These are phyloP conservation scores for Pseudogymnoascus sp. DNA, from an alignment of 2,329 filamentous ascomycete genomes.

Conservation along the genomic window DNA sequence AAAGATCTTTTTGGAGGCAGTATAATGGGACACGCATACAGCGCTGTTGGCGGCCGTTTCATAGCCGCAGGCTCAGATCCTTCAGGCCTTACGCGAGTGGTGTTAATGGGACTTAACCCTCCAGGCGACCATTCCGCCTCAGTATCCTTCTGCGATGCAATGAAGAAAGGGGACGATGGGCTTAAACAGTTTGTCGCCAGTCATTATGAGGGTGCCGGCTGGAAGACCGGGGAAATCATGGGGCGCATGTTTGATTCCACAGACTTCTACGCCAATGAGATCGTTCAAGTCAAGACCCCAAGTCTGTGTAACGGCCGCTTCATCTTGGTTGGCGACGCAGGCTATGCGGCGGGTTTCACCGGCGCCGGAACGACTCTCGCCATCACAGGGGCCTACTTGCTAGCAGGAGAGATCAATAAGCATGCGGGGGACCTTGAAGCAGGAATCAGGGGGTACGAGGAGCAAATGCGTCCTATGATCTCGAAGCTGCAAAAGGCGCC, in stretches of 20 bases:
- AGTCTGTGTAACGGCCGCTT: slow-evolving; percentile 24
- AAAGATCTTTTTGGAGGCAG: slow-evolving; percentile 32
- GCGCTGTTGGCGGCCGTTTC: slow-evolving; percentile 31
- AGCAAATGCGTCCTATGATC: slow-evolving; percentile 28
- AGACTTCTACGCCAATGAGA: slow-evolving; percentile 33
- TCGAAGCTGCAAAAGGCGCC: slow-evolving; percentile 22
- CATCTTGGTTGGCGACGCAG: slow-evolving; percentile 26
- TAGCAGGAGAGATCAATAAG: slow-evolving; percentile 36
- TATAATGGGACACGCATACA: slow-evolving; percentile 31
- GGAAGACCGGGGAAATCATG: slow-evolving; percentile 33
- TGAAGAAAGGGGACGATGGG: slow-evolving; percentile 28
- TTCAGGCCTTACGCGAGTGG: slow-evolving; percentile 26
- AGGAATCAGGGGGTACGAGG: slow-evolving; percentile 30
- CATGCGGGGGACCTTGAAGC: slow-evolving; percentile 25
- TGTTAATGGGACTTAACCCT: slow-evolving; percentile 31
- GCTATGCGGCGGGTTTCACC: slow-evolving; percentile 33
- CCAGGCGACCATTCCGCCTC: slow-evolving; percentile 23
- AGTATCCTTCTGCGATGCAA: slow-evolving; percentile 32
- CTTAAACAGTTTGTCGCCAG: slow-evolving; percentile 26
- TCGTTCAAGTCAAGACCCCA: slow-evolving; percentile 33
- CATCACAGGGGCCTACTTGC: slow-evolving; percentile 35
- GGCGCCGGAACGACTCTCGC: slow-evolving; percentile 35
- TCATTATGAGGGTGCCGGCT: slow-evolving; percentile 32
- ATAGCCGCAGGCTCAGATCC: slow-evolving; percentile 29
- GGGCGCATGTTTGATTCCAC: slow-evolving; percentile 28